Evolutionary conservation across 805 yeast genomes (phyloP).

Genomic region (Priceomyces medius): DNA sequence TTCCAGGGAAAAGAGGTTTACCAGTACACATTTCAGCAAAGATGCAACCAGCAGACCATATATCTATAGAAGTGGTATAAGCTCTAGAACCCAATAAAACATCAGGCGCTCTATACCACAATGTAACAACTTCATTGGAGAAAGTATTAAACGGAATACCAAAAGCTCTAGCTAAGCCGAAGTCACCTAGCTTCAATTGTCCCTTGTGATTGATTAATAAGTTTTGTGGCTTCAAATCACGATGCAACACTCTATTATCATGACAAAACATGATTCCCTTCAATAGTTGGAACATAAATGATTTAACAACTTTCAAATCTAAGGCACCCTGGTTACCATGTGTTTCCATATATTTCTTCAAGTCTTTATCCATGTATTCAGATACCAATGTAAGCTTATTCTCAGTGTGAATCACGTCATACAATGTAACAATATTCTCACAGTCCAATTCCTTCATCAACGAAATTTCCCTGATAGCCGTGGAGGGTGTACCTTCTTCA

Average conservation of each 20-base stretch:
- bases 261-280: conserved; percentile 88
- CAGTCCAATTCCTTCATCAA: conserved; percentile 92
- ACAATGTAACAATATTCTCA: conserved; percentile 86
- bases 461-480: conserved; percentile 95
- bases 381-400: conserved; percentile 92
- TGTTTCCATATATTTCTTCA: conserved; percentile 91
- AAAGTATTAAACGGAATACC: conserved; percentile 98
- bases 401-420: conserved; percentile 96
- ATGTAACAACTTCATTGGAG: conserved; percentile 94
- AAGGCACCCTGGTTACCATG: conserved; percentile 76
- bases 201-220: conserved; percentile 86
- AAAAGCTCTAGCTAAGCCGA: conserved; percentile 95
- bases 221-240: conserved; percentile 94
- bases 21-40: conserved; percentile 99
- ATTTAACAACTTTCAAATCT: conserved; percentile 71
- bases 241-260: conserved; percentile 78
- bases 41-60: conserved; percentile 99
- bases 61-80: conserved; percentile 94
- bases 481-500: conserved; percentile 98
- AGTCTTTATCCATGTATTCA: conserved; percentile 89
- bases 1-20: conserved; percentile 93
- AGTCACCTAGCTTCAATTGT: conserved; percentile 90
- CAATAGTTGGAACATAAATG: conserved; percentile 91
- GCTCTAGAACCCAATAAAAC: conserved; percentile 92
- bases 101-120: conserved; percentile 98